These are phyloP conservation scores for Heimioporus sp. DNA, from an alignment of 768 basidiomycete genomes.

Conservation along the genomic window DNA sequence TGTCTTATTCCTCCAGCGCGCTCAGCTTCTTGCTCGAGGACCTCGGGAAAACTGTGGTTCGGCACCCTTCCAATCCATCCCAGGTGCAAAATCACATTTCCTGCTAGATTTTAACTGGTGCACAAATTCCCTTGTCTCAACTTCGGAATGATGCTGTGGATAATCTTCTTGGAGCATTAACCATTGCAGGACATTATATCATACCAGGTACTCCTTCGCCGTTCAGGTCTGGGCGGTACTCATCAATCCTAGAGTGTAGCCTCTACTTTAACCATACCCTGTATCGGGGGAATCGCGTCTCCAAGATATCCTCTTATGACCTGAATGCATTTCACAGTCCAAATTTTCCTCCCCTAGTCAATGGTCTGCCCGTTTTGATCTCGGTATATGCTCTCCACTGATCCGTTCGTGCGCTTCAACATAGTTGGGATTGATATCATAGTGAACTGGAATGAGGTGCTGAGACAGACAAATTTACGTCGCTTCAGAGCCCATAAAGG, in stretches of 20 bases:
- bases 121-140: constrained; percentile 90
- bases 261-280: constrained; percentile 90
- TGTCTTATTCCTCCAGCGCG: constrained; percentile 87
- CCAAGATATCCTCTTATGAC: constrained; percentile 79
- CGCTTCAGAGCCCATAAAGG: constrained; percentile 83
- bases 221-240: not conserved
- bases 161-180: constrained; percentile 85
- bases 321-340: constrained; percentile 83
- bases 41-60: constrained; percentile 86
- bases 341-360: constrained; percentile 78
- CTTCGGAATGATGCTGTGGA: constrained; percentile 94
- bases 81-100: not conserved
- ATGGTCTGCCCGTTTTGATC: constrained; percentile 44
- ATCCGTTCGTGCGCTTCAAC: constrained; percentile 4
- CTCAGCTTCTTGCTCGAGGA: constrained; percentile 91
- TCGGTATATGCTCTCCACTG: not conserved
- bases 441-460: constrained; percentile 86
- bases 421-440: constrained; percentile 87
- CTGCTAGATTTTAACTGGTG: constrained; percentile 80
- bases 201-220: constrained; percentile 66
- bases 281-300: constrained; percentile 82
- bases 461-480: constrained; percentile 75
- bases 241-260: constrained; percentile 60
- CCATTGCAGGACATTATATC: constrained; percentile 86
- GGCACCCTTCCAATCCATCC: constrained; percentile 9